Conservation (phyloP, 257 asterid genomes). For the Lavandula angustifolia region DNA sequence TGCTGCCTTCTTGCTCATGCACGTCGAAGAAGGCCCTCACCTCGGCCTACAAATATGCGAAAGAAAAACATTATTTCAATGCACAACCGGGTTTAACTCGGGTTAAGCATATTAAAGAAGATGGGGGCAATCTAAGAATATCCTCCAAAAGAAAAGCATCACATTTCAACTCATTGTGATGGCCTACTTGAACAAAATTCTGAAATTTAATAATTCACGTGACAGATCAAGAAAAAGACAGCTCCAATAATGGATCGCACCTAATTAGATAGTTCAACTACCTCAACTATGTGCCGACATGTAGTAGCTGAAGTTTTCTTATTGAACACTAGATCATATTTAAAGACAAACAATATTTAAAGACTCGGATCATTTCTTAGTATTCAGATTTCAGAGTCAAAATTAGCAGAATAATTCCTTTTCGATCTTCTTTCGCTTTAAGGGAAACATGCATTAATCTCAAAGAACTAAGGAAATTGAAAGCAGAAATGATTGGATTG, state of each 20-base stretch:
- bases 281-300: conserved; percentile 23
- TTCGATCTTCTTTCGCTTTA: background rate
- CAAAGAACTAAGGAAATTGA: too few species aligned
- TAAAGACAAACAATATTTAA: background rate
- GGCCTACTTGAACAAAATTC: conserved; percentile 30
- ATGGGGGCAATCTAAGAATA: background rate
- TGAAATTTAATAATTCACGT: conserved; percentile 14
- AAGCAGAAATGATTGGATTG: background rate
- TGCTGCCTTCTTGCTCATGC: conserved; percentile 89
- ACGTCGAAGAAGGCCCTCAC: conserved; percentile 90
- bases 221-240: conserved; percentile 25
- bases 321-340: background rate
- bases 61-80: background rate
- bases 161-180: conserved; percentile 20
- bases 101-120: background rate
- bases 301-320: conserved; percentile 19
- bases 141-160: background rate
- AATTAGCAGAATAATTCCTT: background rate
- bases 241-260: conserved; percentile 28
- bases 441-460: background rate
- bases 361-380: background rate
- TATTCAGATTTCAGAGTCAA: background rate
- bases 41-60: conserved; percentile 75
- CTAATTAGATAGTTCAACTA: conserved; percentile 38
- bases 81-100: background rate